Conservation (phyloP, 495 filamentous ascomycete species). For the Gamarada debralockiae region DNA sequence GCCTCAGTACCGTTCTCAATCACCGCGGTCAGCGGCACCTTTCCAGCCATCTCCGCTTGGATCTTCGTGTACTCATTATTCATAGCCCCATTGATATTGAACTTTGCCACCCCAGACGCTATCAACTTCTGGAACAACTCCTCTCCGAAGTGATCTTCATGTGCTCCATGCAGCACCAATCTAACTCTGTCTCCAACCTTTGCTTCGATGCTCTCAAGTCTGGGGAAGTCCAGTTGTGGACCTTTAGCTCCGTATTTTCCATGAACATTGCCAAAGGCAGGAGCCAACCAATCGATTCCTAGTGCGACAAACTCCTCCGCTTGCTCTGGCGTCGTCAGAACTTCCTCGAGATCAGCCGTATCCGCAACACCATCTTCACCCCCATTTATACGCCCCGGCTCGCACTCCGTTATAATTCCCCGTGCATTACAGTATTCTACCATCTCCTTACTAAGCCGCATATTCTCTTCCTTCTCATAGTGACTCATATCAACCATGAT, state of each 20-base stretch:
- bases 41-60: no score
- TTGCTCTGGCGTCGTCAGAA: constrained; percentile 61
- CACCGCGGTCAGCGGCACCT: no score
- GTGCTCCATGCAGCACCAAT: no score
- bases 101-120: no score
- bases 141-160: no score
- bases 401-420: constrained; percentile 63
- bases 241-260: constrained; percentile 44
- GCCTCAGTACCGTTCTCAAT: no score
- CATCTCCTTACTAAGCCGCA: constrained; percentile 54
- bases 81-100: no score
- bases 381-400: constrained; percentile 65
- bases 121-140: no score
- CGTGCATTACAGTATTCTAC: constrained; percentile 52
- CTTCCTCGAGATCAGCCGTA: constrained; percentile 56
- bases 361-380: constrained; percentile 65
- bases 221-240: no score
- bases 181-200: no score
- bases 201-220: no score
- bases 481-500: constrained; percentile 66
- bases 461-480: constrained; percentile 64
- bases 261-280: constrained; percentile 70
- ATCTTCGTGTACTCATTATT: no score
- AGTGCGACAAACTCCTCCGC: constrained; percentile 58
- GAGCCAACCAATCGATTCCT: constrained; percentile 65